Evolutionary conservation across 306 rosid species (phyloP).

Genomic region (Quercus gilva): DNA sequence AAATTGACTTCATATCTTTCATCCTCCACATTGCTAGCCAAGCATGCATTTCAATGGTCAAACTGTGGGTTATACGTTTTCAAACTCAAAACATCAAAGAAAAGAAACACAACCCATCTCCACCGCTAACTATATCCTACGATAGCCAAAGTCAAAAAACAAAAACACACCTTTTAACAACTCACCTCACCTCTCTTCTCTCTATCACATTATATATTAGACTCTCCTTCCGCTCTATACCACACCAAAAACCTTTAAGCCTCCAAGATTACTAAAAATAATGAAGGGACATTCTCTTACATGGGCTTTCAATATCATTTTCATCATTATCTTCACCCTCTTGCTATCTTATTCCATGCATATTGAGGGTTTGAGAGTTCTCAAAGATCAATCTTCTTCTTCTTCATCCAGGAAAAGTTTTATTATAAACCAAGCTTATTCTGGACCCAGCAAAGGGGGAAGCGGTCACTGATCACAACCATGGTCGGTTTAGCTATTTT

Average conservation of each 20-base stretch:
- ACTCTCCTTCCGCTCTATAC: background rate
- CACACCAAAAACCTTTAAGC: background rate
- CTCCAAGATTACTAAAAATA: background rate
- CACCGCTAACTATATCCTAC: slow-evolving; percentile 20
- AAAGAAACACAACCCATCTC: background rate
- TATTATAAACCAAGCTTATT: slow-evolving; percentile 29
- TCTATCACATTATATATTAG: background rate
- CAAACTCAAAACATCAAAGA: slow-evolving; percentile 20
- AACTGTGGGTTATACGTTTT: slow-evolving; percentile 11
- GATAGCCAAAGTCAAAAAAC: slow-evolving; percentile 10
- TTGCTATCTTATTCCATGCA: slow-evolving; percentile 30
- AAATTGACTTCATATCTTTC: slow-evolving; percentile 27
- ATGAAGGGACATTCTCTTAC: slow-evolving; percentile 32
- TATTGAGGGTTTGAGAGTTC: slow-evolving; percentile 28
- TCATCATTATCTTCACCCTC: slow-evolving; percentile 31
- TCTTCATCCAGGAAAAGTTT: slow-evolving; percentile 1
- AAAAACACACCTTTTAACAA: background rate
- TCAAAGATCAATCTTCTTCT: slow-evolving; percentile 9
- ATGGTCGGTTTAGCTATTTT: background rate
- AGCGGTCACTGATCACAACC: slow-evolving; percentile 28
- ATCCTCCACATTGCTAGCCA: background rate
- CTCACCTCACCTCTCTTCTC: background rate
- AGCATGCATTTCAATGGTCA: slow-evolving; percentile 22
- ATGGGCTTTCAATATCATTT: slow-evolving; percentile 22
- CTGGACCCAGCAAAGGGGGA: slow-evolving; percentile 48